A percentile compares a stretch with the other conserved stretches of the same genome.
phyloP scores from a whole-genome alignment of 2,329 filamentous ascomycete species.

The Decorospora gaudefroyi region DNA sequence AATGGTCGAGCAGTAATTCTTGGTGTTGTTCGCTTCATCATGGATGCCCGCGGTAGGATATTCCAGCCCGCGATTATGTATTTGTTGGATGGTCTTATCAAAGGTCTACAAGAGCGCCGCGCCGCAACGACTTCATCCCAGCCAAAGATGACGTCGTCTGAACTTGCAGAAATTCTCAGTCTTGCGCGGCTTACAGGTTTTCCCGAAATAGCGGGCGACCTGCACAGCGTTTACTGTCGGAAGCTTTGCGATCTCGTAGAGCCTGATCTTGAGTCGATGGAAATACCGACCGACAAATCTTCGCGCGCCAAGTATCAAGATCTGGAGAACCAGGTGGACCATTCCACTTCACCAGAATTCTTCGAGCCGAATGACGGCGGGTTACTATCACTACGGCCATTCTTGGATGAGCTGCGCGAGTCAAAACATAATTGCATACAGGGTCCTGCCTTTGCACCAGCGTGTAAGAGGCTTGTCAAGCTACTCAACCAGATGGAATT shows the following conservation, averaged over 20 bases:
- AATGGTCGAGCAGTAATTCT: conserved; percentile 30
- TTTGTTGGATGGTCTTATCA: conserved; percentile 50
- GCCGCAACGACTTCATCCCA: background rate
- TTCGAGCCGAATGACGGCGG: background rate
- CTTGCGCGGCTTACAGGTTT: conserved; percentile 47
- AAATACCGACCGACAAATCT: conserved; percentile 26
- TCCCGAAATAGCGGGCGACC: conserved; percentile 52
- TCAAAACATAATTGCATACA: conserved; percentile 41
- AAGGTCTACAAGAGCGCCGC: conserved; percentile 33
- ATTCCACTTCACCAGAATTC: background rate
- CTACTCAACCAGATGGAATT: conserved; percentile 26
- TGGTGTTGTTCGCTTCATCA: conserved; percentile 44
- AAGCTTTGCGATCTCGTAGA: conserved; percentile 29
- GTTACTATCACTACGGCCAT: conserved; percentile 22
- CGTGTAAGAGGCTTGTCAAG: conserved; percentile 29
- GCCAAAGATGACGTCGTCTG: conserved; percentile 5
- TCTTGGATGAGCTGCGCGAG: conserved; percentile 30
- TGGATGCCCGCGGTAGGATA: conserved; percentile 41
- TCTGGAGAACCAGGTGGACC: conserved; percentile 7
- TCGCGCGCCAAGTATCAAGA: conserved; percentile 17
- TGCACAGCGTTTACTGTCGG: conserved; percentile 38
- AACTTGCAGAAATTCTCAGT: conserved; percentile 43
- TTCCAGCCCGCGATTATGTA: conserved; percentile 52
- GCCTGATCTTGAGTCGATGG: background rate
- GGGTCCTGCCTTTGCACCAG: conserved; percentile 32